Conservation (phyloP, 192 early-diverging fungal species). For the Glomus cerebriforme region DNA sequence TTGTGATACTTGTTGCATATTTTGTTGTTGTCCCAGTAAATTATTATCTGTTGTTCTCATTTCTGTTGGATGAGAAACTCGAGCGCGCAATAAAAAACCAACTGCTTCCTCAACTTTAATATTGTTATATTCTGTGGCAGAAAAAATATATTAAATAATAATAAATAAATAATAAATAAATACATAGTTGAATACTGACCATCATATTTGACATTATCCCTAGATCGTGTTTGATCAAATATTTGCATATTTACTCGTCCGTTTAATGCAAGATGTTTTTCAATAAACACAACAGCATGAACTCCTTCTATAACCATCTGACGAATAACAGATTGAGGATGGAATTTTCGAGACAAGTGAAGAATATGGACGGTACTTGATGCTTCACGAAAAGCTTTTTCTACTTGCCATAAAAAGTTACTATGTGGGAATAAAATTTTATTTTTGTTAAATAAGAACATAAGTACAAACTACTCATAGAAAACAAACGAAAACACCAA, state of each 20-base stretch:
- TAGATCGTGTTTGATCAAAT: conserved; percentile 30
- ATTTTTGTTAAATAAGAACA: neutral
- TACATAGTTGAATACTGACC: conserved; percentile 24
- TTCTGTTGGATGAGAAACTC: conserved; percentile 4
- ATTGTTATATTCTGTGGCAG: conserved; percentile 32
- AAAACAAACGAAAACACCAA: neutral
- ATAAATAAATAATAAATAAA: neutral
- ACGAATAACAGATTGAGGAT: conserved; percentile 31
- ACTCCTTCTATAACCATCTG: conserved; percentile 40
- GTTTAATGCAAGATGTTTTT: conserved; percentile 16
- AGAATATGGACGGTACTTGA: conserved; percentile 30
- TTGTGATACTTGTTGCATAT: conserved; percentile 7
- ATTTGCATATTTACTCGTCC: conserved; percentile 34
- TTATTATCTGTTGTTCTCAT: conserved; percentile 21
- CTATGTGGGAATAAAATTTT: conserved; percentile 8
- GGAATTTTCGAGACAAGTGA: conserved; percentile 33
- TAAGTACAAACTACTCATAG: neutral
- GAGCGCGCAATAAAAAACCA: conserved; percentile 25
- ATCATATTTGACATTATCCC: conserved; percentile 39
- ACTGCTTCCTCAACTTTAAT: conserved; percentile 37
- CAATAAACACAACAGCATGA: conserved; percentile 33
- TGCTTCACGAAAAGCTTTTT: conserved; percentile 33
- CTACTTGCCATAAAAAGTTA: conserved; percentile 32
- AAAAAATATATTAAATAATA: neutral
- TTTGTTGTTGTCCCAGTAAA: conserved; percentile 26